Conservation (phyloP, 2,329 filamentous ascomycete genomes). For the Aspergillus melleus region DNA sequence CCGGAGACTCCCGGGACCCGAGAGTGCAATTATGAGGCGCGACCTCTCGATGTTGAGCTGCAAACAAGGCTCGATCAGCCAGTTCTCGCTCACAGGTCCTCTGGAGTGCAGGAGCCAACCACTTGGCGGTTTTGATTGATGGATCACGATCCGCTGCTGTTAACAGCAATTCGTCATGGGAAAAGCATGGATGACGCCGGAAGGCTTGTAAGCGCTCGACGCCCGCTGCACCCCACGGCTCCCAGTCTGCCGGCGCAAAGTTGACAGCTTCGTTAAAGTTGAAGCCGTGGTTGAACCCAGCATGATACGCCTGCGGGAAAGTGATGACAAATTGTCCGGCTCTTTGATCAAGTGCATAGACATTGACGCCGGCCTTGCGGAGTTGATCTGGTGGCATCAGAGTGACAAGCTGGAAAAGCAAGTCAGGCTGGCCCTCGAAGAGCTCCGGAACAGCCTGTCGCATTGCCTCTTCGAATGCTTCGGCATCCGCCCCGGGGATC, state of each 20-base stretch:
- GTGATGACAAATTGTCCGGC: slow-evolving; percentile 96
- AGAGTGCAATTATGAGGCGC: slow-evolving; percentile 57
- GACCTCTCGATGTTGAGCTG: slow-evolving; percentile 62
- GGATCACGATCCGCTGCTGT: slow-evolving; percentile 81
- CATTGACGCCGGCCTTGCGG: slow-evolving; percentile 86
- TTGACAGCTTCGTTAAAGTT: slow-evolving; percentile 99
- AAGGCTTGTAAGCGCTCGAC: slow-evolving; percentile 86
- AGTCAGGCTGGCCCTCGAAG: slow-evolving; percentile 94
- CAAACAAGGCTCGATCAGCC: slow-evolving; percentile 66
- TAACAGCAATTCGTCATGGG: slow-evolving; percentile 90
- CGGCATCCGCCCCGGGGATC: slow-evolving; percentile 88
- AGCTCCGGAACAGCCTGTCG: slow-evolving; percentile 90
- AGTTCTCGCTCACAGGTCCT: slow-evolving; percentile 75
- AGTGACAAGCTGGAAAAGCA: slow-evolving; percentile 96
- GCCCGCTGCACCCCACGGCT: slow-evolving; percentile 82
- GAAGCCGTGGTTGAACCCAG: slow-evolving; percentile 97
- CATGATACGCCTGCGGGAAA: slow-evolving; percentile 95
- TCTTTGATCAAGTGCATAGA: slow-evolving; percentile 93
- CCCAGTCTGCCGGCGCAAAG: slow-evolving; percentile 94
- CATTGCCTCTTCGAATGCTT: slow-evolving; percentile 96
- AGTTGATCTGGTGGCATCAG: slow-evolving; percentile 90
- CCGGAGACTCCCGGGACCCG: slow-evolving; percentile 48
- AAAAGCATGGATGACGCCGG: slow-evolving; percentile 91
- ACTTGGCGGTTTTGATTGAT: slow-evolving; percentile 88
- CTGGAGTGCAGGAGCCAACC: slow-evolving; percentile 84